A percentile compares a stretch with the other conserved stretches of the same genome.
Conservation (phyloP, 768 basidiomycete species). For the Myochromella boudieri region DNA sequence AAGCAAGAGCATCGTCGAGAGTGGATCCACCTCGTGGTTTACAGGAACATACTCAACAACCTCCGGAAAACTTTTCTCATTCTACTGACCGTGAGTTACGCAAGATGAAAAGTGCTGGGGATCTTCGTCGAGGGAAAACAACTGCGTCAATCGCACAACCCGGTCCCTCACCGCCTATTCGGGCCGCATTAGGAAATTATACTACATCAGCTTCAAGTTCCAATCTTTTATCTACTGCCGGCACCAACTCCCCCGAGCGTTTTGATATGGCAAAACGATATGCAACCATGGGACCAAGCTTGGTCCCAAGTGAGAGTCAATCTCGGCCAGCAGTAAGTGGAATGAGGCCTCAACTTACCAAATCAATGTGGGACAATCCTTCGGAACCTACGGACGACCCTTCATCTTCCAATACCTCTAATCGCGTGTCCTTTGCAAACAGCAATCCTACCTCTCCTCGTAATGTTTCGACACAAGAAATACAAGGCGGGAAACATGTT, state of each 20-base stretch:
- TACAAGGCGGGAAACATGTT: constrained; percentile 20
- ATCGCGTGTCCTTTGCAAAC: constrained; percentile 18
- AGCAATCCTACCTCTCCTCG: constrained; percentile 13
- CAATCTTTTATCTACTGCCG: constrained; percentile 53
- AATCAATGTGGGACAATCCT: constrained; percentile 53
- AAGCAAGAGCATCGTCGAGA: constrained; percentile 37
- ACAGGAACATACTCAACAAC: constrained; percentile 19
- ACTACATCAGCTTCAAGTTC: constrained; percentile 68
- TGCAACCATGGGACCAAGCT: constrained; percentile 67
- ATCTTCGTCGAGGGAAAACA: constrained; percentile 54
- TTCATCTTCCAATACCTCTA: constrained; percentile 11
- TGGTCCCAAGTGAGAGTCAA: constrained; percentile 30
- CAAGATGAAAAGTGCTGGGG: constrained; percentile 87
- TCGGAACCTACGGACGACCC: constrained; percentile 27
- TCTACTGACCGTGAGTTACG: constrained; percentile 62
- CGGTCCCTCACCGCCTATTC: constrained; percentile 24
- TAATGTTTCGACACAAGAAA: constrained; percentile 14
- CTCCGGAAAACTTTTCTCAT: constrained; percentile 40
- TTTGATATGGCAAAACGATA: constrained; percentile 53
- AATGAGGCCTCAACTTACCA: constrained; percentile 40
- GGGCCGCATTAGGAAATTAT: constrained; percentile 47
- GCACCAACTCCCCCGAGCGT: constrained; percentile 33
- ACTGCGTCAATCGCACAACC: constrained; percentile 27
- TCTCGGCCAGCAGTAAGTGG: constrained; percentile 36
- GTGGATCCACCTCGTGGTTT: constrained; percentile 22